Base-by-base conservation (phyloP, 2,329 filamentous ascomycete genomes). In the Curvularia sp. region DNA sequence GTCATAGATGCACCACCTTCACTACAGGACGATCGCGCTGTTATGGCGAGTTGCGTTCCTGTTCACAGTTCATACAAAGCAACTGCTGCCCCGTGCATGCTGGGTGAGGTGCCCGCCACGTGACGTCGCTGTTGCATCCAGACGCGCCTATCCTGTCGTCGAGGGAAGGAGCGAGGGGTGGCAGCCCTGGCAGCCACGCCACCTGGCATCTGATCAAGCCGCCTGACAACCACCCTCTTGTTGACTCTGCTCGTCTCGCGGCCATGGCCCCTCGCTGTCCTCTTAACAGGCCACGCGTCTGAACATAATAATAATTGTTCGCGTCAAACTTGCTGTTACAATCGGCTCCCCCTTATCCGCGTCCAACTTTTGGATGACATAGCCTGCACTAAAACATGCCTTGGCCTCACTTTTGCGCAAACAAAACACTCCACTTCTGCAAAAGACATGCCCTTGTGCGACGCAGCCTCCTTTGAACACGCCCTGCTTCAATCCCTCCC, bases 371-470 rank as follows among this genome's bases (percentile, higher is more conserved):
- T 62, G 64, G 53, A 64, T 69, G 62, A 70, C 62, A 54, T 67
- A 67, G 51, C 58, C 62, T 64, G 60, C 62, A 67, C 65, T 62
- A 70, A 63, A 57, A 59, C 44, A 56, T 52, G 60, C 63, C 63
- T 63, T 66, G 66, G 58, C 66, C 62, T 58, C 63, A 49, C 55
- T 64, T 60, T 53, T 59, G 44, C 49, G 52, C 58, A 55, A 55
- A 46, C 31, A 50, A 63, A 52, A 54, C 55, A 49, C 35, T 33
- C 44, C n/a, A 26, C 41, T 44, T 54, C 57, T 56, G 48, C 61
- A 50, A 61, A 62, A 71, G 71, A 68, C 60, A 76, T 76, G 74
- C 72, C 46, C 67, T 63, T 68, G 68, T 62, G 57, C 68, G 53
- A 62, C 62, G 54, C 59, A 61, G 58, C 38, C 43, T 49, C 49